Evolutionary conservation across 352 stramenopile species (phyloP).

Genomic region (Pythium folliculosum): DNA sequence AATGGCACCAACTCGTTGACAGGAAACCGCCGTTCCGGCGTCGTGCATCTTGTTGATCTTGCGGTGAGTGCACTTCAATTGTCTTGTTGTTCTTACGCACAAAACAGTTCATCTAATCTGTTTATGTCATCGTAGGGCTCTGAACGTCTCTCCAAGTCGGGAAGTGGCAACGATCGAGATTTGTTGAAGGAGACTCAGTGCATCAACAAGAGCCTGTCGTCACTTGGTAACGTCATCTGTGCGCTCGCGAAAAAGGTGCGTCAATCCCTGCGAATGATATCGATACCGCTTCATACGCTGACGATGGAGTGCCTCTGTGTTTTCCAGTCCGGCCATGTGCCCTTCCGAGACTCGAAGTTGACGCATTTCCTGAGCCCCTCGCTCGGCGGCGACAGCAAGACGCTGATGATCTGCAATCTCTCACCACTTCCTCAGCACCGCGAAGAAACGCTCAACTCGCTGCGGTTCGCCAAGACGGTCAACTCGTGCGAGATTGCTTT

Average conservation of each 20-base stretch:
- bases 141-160: slow-evolving; percentile 79
- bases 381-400: slow-evolving; percentile 86
- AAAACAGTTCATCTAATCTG: neutral
- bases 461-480: slow-evolving; percentile 88
- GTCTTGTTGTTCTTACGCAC: too few species aligned
- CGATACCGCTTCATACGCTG: neutral
- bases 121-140: slow-evolving; percentile 49
- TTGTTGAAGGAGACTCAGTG: slow-evolving; percentile 81
- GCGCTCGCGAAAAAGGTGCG: slow-evolving; percentile 80
- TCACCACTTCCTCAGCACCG: slow-evolving; percentile 73
- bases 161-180: slow-evolving; percentile 71
- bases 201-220: slow-evolving; percentile 89
- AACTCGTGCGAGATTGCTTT: slow-evolving; percentile 87
- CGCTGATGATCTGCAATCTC: slow-evolving; percentile 91
- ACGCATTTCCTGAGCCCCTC: slow-evolving; percentile 86
- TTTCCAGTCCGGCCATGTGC: slow-evolving; percentile 66
- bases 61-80: slow-evolving; percentile 49
- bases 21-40: slow-evolving; percentile 52
- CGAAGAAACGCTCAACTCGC: slow-evolving; percentile 85
- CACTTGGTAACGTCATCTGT: slow-evolving; percentile 82
- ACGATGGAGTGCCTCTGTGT: neutral
- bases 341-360: slow-evolving; percentile 90
- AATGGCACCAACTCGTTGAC: slow-evolving; percentile 64
- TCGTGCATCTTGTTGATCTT: slow-evolving; percentile 83
- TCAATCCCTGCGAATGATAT: neutral